phyloP scores from a whole-genome alignment of 768 basidiomycete genomes.

The Nidularia sp. region DNA sequence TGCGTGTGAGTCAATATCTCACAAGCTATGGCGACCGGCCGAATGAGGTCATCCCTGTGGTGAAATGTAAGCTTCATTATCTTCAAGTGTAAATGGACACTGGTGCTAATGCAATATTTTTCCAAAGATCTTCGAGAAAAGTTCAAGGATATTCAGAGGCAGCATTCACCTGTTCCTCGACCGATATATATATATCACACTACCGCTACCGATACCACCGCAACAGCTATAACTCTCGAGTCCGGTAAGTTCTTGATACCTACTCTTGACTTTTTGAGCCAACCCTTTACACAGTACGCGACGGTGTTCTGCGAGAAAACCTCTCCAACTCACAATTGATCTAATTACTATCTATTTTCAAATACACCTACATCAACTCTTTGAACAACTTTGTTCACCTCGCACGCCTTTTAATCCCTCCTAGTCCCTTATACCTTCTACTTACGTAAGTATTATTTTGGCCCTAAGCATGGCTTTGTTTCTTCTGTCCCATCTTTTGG shows the following conservation, averaged over 20 bases:
- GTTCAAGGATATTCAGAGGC: slow-evolving; percentile 49
- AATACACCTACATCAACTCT: no score
- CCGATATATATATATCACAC: slow-evolving; percentile 57
- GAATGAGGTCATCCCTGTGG: slow-evolving; percentile 50
- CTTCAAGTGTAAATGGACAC: background rate
- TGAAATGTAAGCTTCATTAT: slow-evolving; percentile 45
- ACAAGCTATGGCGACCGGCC: slow-evolving; percentile 59
- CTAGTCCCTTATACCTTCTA: no score
- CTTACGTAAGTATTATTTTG: no score
- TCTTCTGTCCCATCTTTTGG: no score
- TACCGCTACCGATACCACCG: slow-evolving; percentile 57
- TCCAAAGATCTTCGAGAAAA: slow-evolving; percentile 35
- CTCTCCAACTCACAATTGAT: slow-evolving; percentile 13
- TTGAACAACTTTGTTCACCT: no score
- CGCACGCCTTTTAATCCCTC: no score
- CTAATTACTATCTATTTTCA: no score
- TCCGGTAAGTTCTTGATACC: slow-evolving; percentile 31
- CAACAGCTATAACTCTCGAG: slow-evolving; percentile 47
- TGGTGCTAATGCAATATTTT: background rate
- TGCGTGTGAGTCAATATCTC: slow-evolving; percentile 48
- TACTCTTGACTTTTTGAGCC: background rate
- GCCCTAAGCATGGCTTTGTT: no score
- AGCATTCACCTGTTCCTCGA: slow-evolving; percentile 45
- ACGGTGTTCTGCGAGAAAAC: slow-evolving; percentile 50
- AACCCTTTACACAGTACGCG: slow-evolving; percentile 32